Evolutionary conservation across 768 basidiomycete genomes (phyloP).

Genomic region (Tricholoma flavovirens): DNA sequence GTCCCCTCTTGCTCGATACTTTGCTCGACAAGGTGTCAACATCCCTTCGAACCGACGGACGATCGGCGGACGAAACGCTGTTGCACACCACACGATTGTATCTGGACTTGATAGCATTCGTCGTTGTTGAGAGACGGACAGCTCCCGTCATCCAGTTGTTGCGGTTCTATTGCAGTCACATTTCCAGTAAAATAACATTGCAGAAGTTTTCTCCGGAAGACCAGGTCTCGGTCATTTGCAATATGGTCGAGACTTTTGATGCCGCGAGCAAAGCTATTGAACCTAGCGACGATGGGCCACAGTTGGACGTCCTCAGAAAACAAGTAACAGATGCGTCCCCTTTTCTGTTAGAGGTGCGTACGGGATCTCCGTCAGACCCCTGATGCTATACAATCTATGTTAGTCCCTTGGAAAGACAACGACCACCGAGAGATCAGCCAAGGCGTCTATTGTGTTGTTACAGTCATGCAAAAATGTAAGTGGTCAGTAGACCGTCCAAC

Average conservation of each 20-base stretch:
- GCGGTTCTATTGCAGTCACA: constrained; percentile 43
- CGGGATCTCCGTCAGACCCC: background rate
- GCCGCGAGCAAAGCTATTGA: constrained; percentile 29
- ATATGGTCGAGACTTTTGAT: constrained; percentile 38
- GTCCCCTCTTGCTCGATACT: constrained; percentile 32
- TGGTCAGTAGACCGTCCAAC: background rate
- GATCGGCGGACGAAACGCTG: constrained; percentile 20
- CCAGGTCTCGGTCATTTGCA: constrained; percentile 39
- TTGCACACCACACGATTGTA: constrained; percentile 36
- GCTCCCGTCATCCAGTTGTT: constrained; percentile 42
- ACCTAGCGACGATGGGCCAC: constrained; percentile 18
- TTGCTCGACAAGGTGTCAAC: constrained; percentile 15
- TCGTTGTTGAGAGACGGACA: constrained; percentile 36
- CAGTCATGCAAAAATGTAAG: constrained; percentile 38
- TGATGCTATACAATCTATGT: constrained; percentile 1
- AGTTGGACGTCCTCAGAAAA: constrained; percentile 33
- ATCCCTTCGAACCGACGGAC: constrained; percentile 9
- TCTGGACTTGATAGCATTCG: constrained; percentile 39
- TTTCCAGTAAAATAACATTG: constrained; percentile 42
- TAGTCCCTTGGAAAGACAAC: constrained; percentile 29
- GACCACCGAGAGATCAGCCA: constrained; percentile 24
- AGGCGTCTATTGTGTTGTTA: constrained; percentile 37
- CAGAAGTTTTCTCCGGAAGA: constrained; percentile 39
- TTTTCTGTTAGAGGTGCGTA: constrained; percentile 42
- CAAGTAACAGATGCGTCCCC: constrained; percentile 48